Conservation (phyloP, 2,329 filamentous ascomycete genomes). For the Trichoderma sp. region DNA sequence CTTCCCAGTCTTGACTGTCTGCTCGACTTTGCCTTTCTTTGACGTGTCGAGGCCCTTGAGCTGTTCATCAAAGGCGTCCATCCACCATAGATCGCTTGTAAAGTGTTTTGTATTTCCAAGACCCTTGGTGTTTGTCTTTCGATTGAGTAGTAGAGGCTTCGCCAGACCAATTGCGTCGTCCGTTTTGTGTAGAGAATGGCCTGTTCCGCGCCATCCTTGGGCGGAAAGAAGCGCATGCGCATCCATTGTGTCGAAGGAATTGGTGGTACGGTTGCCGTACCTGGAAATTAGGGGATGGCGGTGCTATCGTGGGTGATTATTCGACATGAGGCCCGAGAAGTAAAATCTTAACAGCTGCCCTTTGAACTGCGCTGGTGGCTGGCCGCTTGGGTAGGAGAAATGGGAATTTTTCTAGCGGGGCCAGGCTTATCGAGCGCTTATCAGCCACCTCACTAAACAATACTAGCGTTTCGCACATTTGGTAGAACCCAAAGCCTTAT, state of each 20-base stretch:
- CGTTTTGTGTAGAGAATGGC: constrained; percentile 79
- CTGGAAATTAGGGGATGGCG: neutral
- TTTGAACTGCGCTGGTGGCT: neutral
- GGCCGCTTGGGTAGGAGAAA: neutral
- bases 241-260: constrained; percentile 59
- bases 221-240: constrained; percentile 76
- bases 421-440: constrained; percentile 29
- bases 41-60: constrained; percentile 73
- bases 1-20: constrained; percentile 55
- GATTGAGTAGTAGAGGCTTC: constrained; percentile 77
- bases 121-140: constrained; percentile 77
- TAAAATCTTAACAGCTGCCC: neutral
- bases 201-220: constrained; percentile 87
- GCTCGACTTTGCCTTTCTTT: constrained; percentile 53
- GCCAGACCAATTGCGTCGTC: constrained; percentile 73
- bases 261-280: neutral
- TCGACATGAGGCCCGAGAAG: neutral
- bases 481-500: neutral
- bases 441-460: constrained; percentile 11
- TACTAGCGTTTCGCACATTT: neutral
- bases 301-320: neutral
- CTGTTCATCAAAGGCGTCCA: constrained; percentile 89
- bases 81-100: constrained; percentile 89
- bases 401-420: constrained; percentile 32
- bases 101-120: constrained; percentile 72